Conservation (phyloP, 345 rosid species). For the Hibiscus syriacus region DNA sequence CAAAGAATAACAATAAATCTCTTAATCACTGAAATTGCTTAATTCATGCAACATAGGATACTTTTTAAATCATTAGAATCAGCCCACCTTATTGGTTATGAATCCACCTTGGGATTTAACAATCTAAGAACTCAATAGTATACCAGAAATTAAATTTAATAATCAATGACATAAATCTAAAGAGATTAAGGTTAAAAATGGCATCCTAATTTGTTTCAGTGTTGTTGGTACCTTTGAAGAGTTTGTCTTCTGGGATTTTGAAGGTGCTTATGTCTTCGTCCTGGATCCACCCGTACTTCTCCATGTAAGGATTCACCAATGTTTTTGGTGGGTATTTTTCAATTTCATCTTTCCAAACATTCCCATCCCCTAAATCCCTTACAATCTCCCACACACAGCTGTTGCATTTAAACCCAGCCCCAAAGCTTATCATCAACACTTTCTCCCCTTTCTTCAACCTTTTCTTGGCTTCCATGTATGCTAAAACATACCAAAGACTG, state of each 20-base stretch:
- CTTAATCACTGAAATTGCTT: too few species aligned
- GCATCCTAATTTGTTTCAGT: neutral
- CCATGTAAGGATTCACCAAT: too few species aligned
- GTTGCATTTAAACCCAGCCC: slow-evolving; percentile 81
- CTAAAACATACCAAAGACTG: too few species aligned
- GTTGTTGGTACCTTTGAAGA: neutral
- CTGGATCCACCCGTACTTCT: too few species aligned
- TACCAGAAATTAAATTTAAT: neutral
- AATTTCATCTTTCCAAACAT: slow-evolving; percentile 63
- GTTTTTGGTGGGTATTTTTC: slow-evolving; percentile 61
- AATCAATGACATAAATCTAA: neutral
- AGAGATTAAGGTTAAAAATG: neutral
- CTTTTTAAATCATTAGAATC: neutral
- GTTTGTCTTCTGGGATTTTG: slow-evolving; percentile 22
- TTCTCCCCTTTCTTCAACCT: too few species aligned
- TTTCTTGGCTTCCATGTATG: too few species aligned
- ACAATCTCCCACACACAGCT: slow-evolving; percentile 72
- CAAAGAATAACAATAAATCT: too few species aligned
- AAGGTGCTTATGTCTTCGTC: slow-evolving; percentile 62
- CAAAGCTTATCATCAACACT: slow-evolving; percentile 65
- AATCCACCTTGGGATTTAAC: slow-evolving; percentile 4
- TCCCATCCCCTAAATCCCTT: slow-evolving; percentile 40
- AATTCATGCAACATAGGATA: too few species aligned
- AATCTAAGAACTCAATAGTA: neutral
- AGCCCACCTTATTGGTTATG: slow-evolving; percentile 5